Percentiles rank a stretch among this genome's conserved stretches.
phyloP scores from a whole-genome alignment of 2,329 filamentous ascomycete species.

The Pyrenophora teres region DNA sequence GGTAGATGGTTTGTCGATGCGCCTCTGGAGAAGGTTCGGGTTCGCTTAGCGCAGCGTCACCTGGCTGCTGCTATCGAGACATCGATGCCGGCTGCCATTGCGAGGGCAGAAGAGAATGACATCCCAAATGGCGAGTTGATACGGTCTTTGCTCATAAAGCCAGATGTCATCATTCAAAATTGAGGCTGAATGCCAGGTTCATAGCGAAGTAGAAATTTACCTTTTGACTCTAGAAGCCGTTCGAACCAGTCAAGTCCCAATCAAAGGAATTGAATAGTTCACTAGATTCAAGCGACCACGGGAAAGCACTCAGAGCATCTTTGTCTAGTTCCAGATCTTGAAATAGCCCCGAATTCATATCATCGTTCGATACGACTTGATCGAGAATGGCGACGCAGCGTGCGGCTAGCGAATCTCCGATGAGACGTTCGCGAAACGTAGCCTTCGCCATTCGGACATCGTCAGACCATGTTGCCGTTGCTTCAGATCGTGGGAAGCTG shows the following conservation, averaged over 20 bases:
- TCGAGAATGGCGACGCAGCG: slow-evolving; percentile 33
- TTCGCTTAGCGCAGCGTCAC: slow-evolving; percentile 27
- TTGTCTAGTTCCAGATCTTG: slow-evolving; percentile 25
- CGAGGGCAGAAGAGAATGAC: slow-evolving; percentile 31
- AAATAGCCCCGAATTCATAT: slow-evolving; percentile 21
- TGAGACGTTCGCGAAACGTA: slow-evolving; percentile 28
- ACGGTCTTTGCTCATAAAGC: slow-evolving; percentile 24
- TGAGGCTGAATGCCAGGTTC: slow-evolving; percentile 1
- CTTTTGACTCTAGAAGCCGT: slow-evolving; percentile 13
- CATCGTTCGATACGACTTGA: slow-evolving; percentile 27
- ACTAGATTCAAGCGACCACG: slow-evolving; percentile 33
- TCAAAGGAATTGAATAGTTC: slow-evolving; percentile 33
- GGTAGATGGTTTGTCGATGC: slow-evolving; percentile 33
- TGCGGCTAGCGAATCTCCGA: slow-evolving; percentile 31
- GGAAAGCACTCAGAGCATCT: slow-evolving; percentile 29
- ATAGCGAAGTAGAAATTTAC: background rate
- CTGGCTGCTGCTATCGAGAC: slow-evolving; percentile 31
- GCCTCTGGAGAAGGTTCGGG: slow-evolving; percentile 20
- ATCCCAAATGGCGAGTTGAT: slow-evolving; percentile 33
- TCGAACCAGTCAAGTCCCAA: slow-evolving; percentile 26
- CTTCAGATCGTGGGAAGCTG: slow-evolving; percentile 26
- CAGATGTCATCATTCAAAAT: slow-evolving; percentile 26
- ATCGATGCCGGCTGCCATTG: slow-evolving; percentile 23
- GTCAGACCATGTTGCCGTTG: slow-evolving; percentile 23
- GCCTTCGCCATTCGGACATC: slow-evolving; percentile 28